Evolutionary conservation across 1,284 basidiomycete species (phyloP).

Genomic region (Amylostereum areolatum): DNA sequence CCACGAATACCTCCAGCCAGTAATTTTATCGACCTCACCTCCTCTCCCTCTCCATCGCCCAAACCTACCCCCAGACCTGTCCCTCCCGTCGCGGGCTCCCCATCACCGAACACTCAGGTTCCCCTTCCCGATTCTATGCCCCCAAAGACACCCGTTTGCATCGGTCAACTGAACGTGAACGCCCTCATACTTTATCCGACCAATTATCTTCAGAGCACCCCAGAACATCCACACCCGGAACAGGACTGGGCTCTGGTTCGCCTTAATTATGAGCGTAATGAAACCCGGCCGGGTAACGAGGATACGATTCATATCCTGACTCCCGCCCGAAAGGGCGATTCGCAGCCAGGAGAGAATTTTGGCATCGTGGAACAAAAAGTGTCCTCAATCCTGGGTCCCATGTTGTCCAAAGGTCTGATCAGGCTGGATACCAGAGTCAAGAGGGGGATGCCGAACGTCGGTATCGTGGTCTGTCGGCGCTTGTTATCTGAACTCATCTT

Average conservation of each 20-base stretch:
- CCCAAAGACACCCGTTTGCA: constrained; percentile 80
- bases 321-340: constrained; percentile 53
- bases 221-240: constrained; percentile 33
- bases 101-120: not conserved
- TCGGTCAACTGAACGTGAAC: constrained; percentile 77
- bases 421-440: constrained; percentile 78
- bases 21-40: no score
- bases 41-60: constrained; percentile 2
- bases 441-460: constrained; percentile 55
- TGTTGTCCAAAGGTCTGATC: constrained; percentile 79
- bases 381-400: constrained; percentile 70
- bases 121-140: constrained; percentile 38
- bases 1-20: no score
- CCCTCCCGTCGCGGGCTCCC: no score
- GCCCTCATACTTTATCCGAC: constrained; percentile 85
- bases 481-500: constrained; percentile 8
- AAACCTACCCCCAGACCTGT: not conserved
- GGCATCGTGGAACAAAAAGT: constrained; percentile 84
- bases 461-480: constrained; percentile 19
- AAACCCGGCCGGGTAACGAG: constrained; percentile 46
- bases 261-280: constrained; percentile 64
- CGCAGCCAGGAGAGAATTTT: constrained; percentile 58
- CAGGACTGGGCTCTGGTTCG: constrained; percentile 75
- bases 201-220: constrained; percentile 54
- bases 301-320: constrained; percentile 82